These are phyloP conservation scores for Teratosphaeria gauchensis DNA, from an alignment of 2,329 filamentous ascomycete species.

Conservation along the genomic window DNA sequence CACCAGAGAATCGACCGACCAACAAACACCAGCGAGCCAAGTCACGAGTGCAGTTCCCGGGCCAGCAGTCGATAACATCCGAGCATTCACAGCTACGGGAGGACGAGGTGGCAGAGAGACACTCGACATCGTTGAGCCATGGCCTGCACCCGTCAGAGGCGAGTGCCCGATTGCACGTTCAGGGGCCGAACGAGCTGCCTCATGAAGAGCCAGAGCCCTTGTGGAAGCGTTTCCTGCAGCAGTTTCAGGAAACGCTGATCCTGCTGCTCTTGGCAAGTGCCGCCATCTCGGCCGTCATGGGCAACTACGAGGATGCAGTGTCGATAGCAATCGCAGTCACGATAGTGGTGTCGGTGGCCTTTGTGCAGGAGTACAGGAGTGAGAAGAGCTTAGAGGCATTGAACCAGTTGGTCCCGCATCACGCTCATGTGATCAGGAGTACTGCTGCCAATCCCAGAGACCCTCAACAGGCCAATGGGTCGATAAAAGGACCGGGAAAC, in stretches of 20 bases:
- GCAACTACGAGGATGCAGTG: slow-evolving; percentile 87
- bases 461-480: slow-evolving; percentile 28
- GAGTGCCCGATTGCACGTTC: slow-evolving; percentile 63
- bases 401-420: slow-evolving; percentile 87
- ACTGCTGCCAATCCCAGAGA: slow-evolving; percentile 4
- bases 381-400: slow-evolving; percentile 95
- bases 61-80: slow-evolving; percentile 36
- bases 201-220: slow-evolving; percentile 88
- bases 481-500: slow-evolving; percentile 43
- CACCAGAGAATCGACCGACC: slow-evolving; percentile 9
- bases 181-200: slow-evolving; percentile 89
- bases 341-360: slow-evolving; percentile 92
- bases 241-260: slow-evolving; percentile 94
- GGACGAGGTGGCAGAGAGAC: slow-evolving; percentile 63
- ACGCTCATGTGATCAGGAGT: slow-evolving; percentile 78
- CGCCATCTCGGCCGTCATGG: slow-evolving; percentile 76
- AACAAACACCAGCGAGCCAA: slow-evolving; percentile 19
- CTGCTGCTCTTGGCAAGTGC: slow-evolving; percentile 84
- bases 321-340: slow-evolving; percentile 94
- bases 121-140: slow-evolving; percentile 73
- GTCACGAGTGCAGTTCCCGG: slow-evolving; percentile 20
- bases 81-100: slow-evolving; percentile 59
- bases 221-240: slow-evolving; percentile 90
- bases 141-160: slow-evolving; percentile 78
- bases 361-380: slow-evolving; percentile 93